Percentiles rank a stretch among this genome's conserved stretches.
phyloP scores from a whole-genome alignment of 2,329 filamentous ascomycete genomes.

The Colletotrichum sp. region DNA sequence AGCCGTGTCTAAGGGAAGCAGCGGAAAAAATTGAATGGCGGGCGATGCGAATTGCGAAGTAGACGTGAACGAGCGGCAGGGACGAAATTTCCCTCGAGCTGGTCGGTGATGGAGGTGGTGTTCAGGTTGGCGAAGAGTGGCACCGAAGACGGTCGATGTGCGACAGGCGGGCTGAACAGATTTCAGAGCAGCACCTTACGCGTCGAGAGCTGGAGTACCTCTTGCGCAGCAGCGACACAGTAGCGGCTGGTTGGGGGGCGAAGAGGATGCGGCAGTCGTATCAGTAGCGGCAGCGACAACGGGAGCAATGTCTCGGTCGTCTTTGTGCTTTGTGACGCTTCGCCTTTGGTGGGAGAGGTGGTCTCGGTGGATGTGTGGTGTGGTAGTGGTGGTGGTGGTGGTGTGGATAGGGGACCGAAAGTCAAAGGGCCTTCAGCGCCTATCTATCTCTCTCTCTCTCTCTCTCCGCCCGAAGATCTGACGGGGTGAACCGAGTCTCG shows the following conservation, averaged over 20 bases:
- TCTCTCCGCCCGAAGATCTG: neutral
- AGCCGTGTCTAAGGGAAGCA: constrained; percentile 9
- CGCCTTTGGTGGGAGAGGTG: neutral
- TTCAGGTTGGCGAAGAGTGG: neutral
- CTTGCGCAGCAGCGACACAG: neutral
- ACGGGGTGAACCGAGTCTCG: neutral
- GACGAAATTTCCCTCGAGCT: constrained; percentile 19
- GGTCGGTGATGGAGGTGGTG: neutral
- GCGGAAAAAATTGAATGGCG: neutral
- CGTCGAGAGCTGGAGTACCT: neutral
- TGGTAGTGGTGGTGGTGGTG: neutral
- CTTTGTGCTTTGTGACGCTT: constrained; percentile 10
- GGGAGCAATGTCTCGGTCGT: neutral
- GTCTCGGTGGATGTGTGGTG: neutral
- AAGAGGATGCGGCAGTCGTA: neutral
- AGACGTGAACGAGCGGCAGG: constrained; percentile 23
- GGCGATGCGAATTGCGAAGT: constrained; percentile 14
- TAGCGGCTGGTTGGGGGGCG: neutral
- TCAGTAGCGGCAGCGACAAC: neutral
- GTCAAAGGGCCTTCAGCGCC: neutral
- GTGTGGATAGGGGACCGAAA: neutral
- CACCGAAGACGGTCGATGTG: neutral
- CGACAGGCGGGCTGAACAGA: neutral
- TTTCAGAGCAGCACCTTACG: neutral
- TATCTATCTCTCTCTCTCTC: neutral